A percentile compares a stretch with the other conserved stretches of the same genome.
phyloP scores from a whole-genome alignment of 805 yeast genomes.

The Suhomyces kilbournensis region DNA sequence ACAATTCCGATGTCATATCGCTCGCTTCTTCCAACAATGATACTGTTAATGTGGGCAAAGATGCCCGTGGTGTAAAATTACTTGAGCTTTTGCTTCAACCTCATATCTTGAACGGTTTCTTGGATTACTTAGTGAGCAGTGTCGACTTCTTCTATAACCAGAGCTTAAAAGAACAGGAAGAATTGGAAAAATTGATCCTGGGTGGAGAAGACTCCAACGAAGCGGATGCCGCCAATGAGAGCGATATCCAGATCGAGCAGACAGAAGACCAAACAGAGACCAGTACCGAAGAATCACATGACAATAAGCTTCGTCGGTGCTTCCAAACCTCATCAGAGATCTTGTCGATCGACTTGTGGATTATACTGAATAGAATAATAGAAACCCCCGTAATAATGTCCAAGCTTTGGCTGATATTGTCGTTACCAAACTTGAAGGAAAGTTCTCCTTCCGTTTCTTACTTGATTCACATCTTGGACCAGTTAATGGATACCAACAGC shows the following conservation, averaged over 20 bases:
- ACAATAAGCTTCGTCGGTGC: conserved; percentile 34
- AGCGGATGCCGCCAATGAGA: background rate
- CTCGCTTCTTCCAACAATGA: conserved; percentile 35
- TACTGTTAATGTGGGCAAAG: conserved; percentile 23
- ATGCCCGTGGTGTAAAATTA: conserved; percentile 49
- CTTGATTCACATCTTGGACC: conserved; percentile 69
- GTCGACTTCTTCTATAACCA: conserved; percentile 44
- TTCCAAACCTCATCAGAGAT: conserved; percentile 41
- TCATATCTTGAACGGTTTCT: conserved; percentile 62
- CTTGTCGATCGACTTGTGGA: conserved; percentile 41
- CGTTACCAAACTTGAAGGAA: conserved; percentile 30
- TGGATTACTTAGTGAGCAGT: conserved; percentile 58
- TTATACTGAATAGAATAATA: conserved; percentile 40
- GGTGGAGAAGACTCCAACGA: conserved; percentile 6
- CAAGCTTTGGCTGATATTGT: conserved; percentile 40
- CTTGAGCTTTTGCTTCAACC: conserved; percentile 80
- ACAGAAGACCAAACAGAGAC: conserved; percentile 11
- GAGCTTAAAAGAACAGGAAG: conserved; percentile 20
- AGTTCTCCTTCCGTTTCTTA: conserved; percentile 39
- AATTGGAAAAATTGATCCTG: conserved; percentile 14
- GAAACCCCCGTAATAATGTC: conserved; percentile 40
- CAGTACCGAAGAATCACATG: conserved; percentile 22
- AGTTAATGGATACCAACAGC: conserved; percentile 63
- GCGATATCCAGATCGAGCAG: background rate
- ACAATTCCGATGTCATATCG: conserved; percentile 29